A percentile compares a stretch with the other conserved stretches of the same genome.
phyloP scores from a whole-genome alignment of 768 basidiomycete genomes.

The Mrakia frigida region DNA sequence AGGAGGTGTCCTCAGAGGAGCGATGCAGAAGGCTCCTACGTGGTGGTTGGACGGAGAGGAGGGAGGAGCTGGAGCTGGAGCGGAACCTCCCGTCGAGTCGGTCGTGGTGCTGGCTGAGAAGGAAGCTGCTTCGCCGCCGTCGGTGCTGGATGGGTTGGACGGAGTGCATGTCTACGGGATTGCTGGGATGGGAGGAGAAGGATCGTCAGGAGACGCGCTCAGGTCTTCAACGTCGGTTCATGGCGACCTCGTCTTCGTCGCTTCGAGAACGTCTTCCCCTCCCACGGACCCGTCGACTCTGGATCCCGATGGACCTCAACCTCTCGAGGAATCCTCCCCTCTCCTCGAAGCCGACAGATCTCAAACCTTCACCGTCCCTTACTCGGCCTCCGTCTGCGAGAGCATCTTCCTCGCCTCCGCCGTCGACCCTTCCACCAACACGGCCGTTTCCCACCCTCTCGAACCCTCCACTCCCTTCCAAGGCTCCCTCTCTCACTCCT shows the following conservation, averaged over 20 bases:
- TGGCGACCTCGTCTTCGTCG: conserved; percentile 19
- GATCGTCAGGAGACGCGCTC: background rate
- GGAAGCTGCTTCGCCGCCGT: background rate
- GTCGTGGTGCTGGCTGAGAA: conserved; percentile 4
- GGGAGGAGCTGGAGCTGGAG: background rate
- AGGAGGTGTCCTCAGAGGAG: background rate
- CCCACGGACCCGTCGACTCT: background rate
- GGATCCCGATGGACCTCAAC: background rate
- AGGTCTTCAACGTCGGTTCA: conserved; percentile 3
- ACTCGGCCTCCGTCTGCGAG: conserved; percentile 18
- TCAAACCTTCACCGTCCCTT: conserved; percentile 13
- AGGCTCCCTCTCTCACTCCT: conserved; percentile 4
- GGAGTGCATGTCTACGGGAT: background rate
- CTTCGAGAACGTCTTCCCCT: background rate
- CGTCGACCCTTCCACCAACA: background rate
- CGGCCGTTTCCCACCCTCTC: background rate
- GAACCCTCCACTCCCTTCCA: conserved; percentile 7
- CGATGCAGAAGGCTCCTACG: conserved; percentile 16
- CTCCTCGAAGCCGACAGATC: background rate
- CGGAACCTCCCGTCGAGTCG: conserved; percentile 5
- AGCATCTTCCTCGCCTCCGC: background rate
- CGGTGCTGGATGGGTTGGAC: background rate
- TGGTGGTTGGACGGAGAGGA: conserved; percentile 23
- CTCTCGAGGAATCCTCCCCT: background rate
- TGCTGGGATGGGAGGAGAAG: background rate